Conservation (phyloP, 2,329 filamentous ascomycete species). For the Zymoseptoria brevis region DNA sequence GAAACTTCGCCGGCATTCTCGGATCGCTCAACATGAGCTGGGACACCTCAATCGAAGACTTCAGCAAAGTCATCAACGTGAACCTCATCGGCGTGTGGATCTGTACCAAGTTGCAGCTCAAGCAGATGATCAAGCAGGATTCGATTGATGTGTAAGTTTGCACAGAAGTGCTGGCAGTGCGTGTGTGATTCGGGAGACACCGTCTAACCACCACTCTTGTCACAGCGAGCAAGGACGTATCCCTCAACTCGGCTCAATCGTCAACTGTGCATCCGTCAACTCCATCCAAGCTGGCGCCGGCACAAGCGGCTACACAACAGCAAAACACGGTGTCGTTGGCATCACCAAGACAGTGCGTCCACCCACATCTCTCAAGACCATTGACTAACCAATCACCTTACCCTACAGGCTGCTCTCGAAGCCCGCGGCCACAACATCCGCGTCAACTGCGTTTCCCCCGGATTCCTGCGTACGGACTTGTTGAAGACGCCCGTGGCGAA, state of each 20-base stretch:
- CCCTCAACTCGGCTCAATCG: conserved; percentile 28
- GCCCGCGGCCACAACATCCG: conserved; percentile 27
- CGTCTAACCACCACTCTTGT: too few relatives aligned
- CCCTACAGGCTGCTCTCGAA: conserved; percentile 21
- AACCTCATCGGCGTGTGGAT: conserved; percentile 34
- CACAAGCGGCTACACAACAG: conserved; percentile 23
- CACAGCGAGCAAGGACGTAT: conserved; percentile 18
- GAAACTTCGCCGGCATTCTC: conserved; percentile 32
- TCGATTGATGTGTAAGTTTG: conserved; percentile 13
- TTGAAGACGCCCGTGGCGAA: conserved; percentile 11
- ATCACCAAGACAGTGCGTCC: conserved; percentile 30
- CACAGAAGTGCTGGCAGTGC: not conserved
- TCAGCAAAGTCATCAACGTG: conserved; percentile 29
- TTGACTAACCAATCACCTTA: not conserved
- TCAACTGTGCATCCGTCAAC: conserved; percentile 36
- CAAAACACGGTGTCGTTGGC: conserved; percentile 37
- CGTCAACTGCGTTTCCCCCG: conserved; percentile 31
- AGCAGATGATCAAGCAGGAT: conserved; percentile 34
- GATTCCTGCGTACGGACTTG: conserved; percentile 21
- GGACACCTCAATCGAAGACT: conserved; percentile 29
- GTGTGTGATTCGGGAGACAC: not conserved
- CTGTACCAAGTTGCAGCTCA: conserved; percentile 33
- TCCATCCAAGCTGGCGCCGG: conserved; percentile 29
- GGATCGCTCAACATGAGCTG: conserved; percentile 20
- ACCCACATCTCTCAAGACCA: too few relatives aligned